A percentile compares a stretch with the other conserved stretches of the same genome.
Conservation (phyloP, 2,329 filamentous ascomycete species). For the Coniochaeta sp. region DNA sequence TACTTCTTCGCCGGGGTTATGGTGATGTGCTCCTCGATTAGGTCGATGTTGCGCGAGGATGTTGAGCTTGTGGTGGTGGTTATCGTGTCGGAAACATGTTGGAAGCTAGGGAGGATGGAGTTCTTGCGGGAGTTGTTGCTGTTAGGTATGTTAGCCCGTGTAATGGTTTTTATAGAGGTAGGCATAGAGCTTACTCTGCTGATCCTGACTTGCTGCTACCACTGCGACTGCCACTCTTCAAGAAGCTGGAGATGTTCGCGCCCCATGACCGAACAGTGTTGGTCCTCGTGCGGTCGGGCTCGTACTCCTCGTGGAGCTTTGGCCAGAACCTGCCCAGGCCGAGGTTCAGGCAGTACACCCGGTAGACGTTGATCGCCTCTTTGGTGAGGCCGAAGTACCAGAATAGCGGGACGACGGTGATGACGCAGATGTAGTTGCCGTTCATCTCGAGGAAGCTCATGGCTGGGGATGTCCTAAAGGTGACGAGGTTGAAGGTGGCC, state of each 20-base stretch:
- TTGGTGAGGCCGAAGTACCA: slow-evolving; percentile 49
- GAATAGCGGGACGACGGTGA: slow-evolving; percentile 41
- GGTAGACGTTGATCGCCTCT: slow-evolving; percentile 45
- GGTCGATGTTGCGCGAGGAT: background rate
- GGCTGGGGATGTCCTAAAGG: slow-evolving; percentile 34
- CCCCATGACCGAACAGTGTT: slow-evolving; percentile 1
- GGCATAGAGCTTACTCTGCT: slow-evolving; percentile 7
- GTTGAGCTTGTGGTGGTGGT: slow-evolving; percentile 3
- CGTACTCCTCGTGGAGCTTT: slow-evolving; percentile 24
- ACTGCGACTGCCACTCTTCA: background rate
- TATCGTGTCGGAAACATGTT: slow-evolving; percentile 8
- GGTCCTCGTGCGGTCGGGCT: slow-evolving; percentile 12
- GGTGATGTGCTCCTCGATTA: background rate
- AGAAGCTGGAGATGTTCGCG: slow-evolving; percentile 6
- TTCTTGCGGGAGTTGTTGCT: slow-evolving; percentile 10
- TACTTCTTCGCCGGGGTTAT: background rate
- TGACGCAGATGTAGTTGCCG: slow-evolving; percentile 40
- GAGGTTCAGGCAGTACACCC: slow-evolving; percentile 27
- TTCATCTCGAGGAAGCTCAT: slow-evolving; percentile 34
- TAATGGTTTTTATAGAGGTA: no score
- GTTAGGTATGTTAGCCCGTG: background rate
- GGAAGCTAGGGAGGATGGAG: slow-evolving; percentile 9
- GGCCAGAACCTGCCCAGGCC: slow-evolving; percentile 39
- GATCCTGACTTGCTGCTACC: background rate
- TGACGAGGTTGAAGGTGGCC: slow-evolving; percentile 39